Evolutionary conservation across 169 alveolate species (phyloP).

Genomic region (Plasmodium blacklocki): DNA sequence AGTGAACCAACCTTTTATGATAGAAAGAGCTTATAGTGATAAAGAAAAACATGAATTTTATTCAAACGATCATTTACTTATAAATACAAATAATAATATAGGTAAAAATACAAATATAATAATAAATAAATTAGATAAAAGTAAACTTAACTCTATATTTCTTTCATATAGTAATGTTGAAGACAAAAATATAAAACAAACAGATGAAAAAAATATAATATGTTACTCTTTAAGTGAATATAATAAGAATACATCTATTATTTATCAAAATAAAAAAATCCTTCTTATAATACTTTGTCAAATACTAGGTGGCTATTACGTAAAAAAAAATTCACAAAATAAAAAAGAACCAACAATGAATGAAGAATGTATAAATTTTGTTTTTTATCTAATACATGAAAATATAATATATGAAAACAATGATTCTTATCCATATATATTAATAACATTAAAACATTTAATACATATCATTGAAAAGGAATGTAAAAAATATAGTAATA

Average conservation of each 20-base stretch:
- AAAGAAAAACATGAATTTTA: background rate
- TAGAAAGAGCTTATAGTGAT: constrained; percentile 5
- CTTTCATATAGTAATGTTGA: background rate
- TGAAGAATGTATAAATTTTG: constrained; percentile 32
- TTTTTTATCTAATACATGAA: constrained; percentile 64
- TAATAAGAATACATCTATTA: background rate
- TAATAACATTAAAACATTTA: constrained; percentile 33
- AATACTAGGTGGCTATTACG: constrained; percentile 34
- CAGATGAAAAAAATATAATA: background rate
- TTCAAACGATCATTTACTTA: background rate
- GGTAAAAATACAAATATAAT: background rate
- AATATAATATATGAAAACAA: constrained; percentile 40
- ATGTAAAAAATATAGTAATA: constrained; percentile 56
- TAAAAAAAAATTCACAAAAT: background rate
- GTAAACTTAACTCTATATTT: no score
- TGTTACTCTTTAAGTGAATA: background rate
- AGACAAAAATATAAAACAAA: background rate
- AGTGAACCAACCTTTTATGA: constrained; percentile 3
- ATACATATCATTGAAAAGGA: constrained; percentile 34
- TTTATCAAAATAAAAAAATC: constrained; percentile 47
- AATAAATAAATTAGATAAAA: no score
- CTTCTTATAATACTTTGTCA: constrained; percentile 56
- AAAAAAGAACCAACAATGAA: background rate
- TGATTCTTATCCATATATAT: constrained; percentile 48
- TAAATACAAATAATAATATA: background rate